phyloP scores from a whole-genome alignment of 257 asterid species.

The Solanum sparsipilum region DNA sequence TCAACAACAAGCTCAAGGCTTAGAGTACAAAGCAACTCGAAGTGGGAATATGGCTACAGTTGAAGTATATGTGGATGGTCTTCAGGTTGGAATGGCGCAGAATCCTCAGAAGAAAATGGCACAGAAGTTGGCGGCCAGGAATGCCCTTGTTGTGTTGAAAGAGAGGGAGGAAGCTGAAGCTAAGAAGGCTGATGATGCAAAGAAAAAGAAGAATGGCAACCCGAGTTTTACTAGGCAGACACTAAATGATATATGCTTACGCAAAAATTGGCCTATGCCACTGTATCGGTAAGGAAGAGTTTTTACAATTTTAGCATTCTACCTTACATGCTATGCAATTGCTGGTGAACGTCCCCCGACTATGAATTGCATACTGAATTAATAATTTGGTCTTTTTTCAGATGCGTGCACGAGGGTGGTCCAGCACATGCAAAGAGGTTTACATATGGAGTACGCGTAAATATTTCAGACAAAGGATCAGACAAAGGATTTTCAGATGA shows the following conservation, averaged over 20 bases:
- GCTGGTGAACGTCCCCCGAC: not conserved
- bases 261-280: constrained; percentile 99
- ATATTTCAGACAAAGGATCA: constrained; percentile 76
- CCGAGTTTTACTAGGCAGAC: constrained; percentile 93
- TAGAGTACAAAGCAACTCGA: constrained; percentile 84
- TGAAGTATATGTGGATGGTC: constrained; percentile 82
- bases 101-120: constrained; percentile 98
- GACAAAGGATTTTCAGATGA: constrained; percentile 94
- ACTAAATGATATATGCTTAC: constrained; percentile 82
- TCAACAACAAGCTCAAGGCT: constrained; percentile 96
- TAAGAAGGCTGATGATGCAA: constrained; percentile 31
- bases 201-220: constrained; percentile 60
- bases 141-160: constrained; percentile 79
- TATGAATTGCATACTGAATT: not conserved
- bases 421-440: constrained; percentile 99
- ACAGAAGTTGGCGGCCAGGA: constrained; percentile 93
- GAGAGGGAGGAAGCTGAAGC: constrained; percentile 70
- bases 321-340: not conserved
- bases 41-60: constrained; percentile 83
- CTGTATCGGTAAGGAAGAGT: constrained; percentile 48
- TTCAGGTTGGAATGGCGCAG: constrained; percentile 78
- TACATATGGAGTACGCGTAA: constrained; percentile 80
- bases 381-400: constrained; percentile 6
- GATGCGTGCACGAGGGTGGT: constrained; percentile 85
- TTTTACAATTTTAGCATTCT: not conserved